These are phyloP conservation scores for Colletotrichum brevisporum DNA, from an alignment of 2,329 filamentous ascomycete genomes.

Conservation along the genomic window DNA sequence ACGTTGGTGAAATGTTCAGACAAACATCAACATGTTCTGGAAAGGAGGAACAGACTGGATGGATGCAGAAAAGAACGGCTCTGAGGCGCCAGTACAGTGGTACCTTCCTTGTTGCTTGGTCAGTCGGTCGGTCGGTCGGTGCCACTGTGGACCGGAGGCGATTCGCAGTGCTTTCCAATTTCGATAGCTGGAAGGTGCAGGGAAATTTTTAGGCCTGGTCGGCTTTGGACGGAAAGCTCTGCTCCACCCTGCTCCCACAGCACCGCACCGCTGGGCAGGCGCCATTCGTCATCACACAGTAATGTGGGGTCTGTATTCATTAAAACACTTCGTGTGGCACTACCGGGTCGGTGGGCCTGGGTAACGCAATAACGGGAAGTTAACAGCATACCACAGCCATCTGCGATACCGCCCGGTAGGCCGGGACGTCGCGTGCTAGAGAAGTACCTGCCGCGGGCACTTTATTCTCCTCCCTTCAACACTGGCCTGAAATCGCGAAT, in stretches of 20 bases:
- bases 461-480: constrained; percentile 37
- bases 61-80: constrained; percentile 10
- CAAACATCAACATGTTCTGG: background rate
- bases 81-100: background rate
- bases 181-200: background rate
- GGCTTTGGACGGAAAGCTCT: constrained; percentile 11
- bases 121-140: background rate
- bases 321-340: constrained; percentile 26
- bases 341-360: constrained; percentile 24
- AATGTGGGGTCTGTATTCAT: constrained; percentile 36
- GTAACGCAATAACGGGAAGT: constrained; percentile 33
- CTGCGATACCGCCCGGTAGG: constrained; percentile 14
- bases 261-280: constrained; percentile 5
- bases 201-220: constrained; percentile 29
- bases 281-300: constrained; percentile 38
- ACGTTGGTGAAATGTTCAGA: background rate
- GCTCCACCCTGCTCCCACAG: constrained; percentile 6
- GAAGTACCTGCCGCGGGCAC: constrained; percentile 25
- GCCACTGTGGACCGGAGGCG: constrained; percentile 31
- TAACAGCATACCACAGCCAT: constrained; percentile 15
- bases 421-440: constrained; percentile 25
- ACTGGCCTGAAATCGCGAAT: constrained; percentile 27
- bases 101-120: background rate
- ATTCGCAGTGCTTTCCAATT: constrained; percentile 15
- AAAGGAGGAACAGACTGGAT: background rate